These are phyloP conservation scores for Cylindrotheca fusiformis DNA, from an alignment of 108 stramenopile species.

Conservation along the genomic window DNA sequence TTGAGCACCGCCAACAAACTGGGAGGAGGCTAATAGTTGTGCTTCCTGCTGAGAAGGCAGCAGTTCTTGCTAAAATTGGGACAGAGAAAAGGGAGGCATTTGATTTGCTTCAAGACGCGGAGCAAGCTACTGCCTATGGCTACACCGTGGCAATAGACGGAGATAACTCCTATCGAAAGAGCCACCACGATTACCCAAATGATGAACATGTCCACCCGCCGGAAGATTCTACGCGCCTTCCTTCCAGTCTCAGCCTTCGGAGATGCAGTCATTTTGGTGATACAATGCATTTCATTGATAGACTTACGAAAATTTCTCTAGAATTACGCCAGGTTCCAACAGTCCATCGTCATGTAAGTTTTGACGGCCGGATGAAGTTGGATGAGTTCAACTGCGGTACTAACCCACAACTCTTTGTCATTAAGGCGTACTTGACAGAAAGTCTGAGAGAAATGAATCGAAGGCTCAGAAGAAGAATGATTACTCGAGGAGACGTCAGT, in stretches of 20 bases:
- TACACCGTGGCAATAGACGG: constrained; percentile 30
- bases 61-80: constrained; percentile 76
- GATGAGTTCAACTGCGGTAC: not conserved
- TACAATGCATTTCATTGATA: constrained; percentile 87
- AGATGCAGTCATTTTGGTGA: constrained; percentile 87
- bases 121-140: constrained; percentile 86
- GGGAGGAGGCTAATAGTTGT: constrained; percentile 77
- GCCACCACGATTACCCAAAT: not conserved
- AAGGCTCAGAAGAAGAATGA: constrained; percentile 74
- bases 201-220: no score
- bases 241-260: constrained; percentile 63
- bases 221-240: constrained; percentile 28
- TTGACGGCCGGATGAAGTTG: not conserved
- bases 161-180: constrained; percentile 1
- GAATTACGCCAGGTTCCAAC: constrained; percentile 60
- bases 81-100: constrained; percentile 76
- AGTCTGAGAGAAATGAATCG: constrained; percentile 70
- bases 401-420: not conserved
- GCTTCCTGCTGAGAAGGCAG: constrained; percentile 81
- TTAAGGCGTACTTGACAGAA: constrained; percentile 39
- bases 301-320: constrained; percentile 75
- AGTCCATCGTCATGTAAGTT: constrained; percentile 40
- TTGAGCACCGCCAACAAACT: constrained; percentile 86
- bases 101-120: constrained; percentile 84
- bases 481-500: constrained; percentile 71